These are phyloP conservation scores for Terana coerulea DNA, from an alignment of 768 basidiomycete genomes.

Conservation along the genomic window DNA sequence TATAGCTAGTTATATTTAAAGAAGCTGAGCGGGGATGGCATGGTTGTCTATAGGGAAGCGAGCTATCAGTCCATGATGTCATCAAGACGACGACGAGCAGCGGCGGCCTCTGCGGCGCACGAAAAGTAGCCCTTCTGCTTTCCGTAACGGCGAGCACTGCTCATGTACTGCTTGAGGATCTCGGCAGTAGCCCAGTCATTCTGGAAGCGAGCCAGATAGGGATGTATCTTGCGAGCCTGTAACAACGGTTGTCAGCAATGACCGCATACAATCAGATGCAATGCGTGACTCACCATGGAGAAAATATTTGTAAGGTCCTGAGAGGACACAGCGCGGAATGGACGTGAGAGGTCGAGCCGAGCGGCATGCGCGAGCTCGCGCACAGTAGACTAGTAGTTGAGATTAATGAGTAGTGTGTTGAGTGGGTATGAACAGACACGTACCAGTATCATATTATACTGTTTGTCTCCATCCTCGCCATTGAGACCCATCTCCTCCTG, in stretches of 20 bases:
- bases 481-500: neutral
- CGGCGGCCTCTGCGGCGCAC: neutral
- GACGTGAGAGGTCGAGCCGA: neutral
- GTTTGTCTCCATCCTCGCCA: neutral
- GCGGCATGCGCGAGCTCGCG: neutral
- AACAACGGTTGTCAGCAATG: too few relatives aligned
- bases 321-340: neutral
- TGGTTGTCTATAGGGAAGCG: too few relatives aligned
- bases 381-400: neutral
- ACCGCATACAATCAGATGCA: neutral
- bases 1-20: too few relatives aligned
- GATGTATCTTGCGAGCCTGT: constrained; percentile 10
- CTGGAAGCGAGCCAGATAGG: constrained; percentile 10
- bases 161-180: constrained; percentile 16
- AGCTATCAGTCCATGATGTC: constrained; percentile 22
- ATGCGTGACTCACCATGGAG: neutral
- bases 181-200: constrained; percentile 20
- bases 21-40: too few relatives aligned
- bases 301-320: neutral
- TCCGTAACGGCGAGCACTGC: neutral
- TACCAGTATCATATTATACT: neutral
- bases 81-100: neutral
- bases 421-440: neutral
- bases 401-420: neutral
- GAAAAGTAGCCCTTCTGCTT: constrained; percentile 1